phyloP scores from a whole-genome alignment of 768 basidiomycete species.

The Rhizopogon vinicolor region DNA sequence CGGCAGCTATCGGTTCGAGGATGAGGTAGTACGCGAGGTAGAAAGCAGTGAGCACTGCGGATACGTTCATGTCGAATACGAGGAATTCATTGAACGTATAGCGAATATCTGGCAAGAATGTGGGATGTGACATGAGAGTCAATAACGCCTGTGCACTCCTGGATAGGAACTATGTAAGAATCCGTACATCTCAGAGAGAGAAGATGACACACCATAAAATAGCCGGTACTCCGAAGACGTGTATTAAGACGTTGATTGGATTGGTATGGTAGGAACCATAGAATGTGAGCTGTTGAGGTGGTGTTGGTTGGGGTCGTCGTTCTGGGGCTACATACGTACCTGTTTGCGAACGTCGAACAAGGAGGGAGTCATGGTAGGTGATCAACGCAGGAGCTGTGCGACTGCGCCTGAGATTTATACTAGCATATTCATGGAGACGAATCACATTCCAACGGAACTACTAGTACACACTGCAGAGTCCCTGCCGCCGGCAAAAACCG shows the following conservation, averaged over 20 bases:
- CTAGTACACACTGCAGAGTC: too few relatives aligned
- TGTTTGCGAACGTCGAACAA: slow-evolving; percentile 70
- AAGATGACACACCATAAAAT: slow-evolving; percentile 61
- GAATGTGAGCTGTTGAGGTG: slow-evolving; percentile 64
- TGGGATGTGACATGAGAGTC: slow-evolving; percentile 45
- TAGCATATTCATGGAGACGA: neutral
- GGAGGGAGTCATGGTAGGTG: slow-evolving; percentile 27
- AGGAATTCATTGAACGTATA: slow-evolving; percentile 57
- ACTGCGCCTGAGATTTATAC: neutral
- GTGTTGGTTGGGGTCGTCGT: neutral
- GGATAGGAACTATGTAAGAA: slow-evolving; percentile 4
- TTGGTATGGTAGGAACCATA: slow-evolving; percentile 93
- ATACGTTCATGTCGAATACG: slow-evolving; percentile 63
- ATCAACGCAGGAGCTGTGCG: neutral
- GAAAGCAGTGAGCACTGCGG: slow-evolving; percentile 51
- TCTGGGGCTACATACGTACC: slow-evolving; percentile 31
- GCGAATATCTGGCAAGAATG: slow-evolving; percentile 48
- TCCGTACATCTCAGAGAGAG: slow-evolving; percentile 8
- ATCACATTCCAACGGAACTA: neutral
- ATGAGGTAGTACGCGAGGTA: slow-evolving; percentile 75
- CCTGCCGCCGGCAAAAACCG: neutral
- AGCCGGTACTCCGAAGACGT: slow-evolving; percentile 80
- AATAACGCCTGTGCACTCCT: slow-evolving; percentile 63
- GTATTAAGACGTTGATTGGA: slow-evolving; percentile 77
- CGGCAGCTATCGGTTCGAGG: slow-evolving; percentile 84